Conservation (phyloP, 2,329 filamentous ascomycete species). For the Claviceps monticola region DNA sequence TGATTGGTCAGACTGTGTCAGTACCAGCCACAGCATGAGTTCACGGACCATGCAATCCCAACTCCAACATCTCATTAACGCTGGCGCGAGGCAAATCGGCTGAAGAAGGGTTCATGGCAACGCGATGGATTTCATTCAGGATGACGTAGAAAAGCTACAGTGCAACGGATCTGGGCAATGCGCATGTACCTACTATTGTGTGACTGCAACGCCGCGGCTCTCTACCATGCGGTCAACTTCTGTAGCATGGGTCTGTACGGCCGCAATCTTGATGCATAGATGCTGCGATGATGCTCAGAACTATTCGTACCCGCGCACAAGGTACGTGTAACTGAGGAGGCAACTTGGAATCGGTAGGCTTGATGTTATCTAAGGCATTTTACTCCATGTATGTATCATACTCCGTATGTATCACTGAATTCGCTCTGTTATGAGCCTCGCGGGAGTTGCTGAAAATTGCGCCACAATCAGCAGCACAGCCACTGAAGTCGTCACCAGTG, state of each 20-base stretch:
- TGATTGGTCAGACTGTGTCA: conserved; percentile 17
- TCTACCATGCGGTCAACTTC: neutral
- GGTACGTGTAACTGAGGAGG: no score
- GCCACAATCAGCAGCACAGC: conserved; percentile 8
- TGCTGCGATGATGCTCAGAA: no score
- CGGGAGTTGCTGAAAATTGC: neutral
- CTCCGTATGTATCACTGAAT: no score
- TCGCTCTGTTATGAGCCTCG: no score
- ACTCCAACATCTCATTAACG: neutral
- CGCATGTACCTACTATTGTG: neutral
- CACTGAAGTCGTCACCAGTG: conserved; percentile 6
- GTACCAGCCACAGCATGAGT: neutral
- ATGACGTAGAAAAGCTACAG: neutral
- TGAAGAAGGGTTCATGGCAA: neutral
- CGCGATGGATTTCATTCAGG: neutral
- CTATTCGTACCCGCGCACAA: no score
- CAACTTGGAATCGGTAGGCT: no score
- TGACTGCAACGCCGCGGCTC: neutral
- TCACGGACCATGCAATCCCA: neutral
- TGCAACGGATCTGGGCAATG: neutral
- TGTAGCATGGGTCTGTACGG: no score
- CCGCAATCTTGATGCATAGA: no score
- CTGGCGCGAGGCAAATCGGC: neutral
- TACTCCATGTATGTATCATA: no score
- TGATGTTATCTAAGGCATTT: no score